Evolutionary conservation across 1,284 basidiomycete genomes (phyloP), one percentile per base, ranked within the genome.

Genomic region (Porodaedalea pini): DNA sequence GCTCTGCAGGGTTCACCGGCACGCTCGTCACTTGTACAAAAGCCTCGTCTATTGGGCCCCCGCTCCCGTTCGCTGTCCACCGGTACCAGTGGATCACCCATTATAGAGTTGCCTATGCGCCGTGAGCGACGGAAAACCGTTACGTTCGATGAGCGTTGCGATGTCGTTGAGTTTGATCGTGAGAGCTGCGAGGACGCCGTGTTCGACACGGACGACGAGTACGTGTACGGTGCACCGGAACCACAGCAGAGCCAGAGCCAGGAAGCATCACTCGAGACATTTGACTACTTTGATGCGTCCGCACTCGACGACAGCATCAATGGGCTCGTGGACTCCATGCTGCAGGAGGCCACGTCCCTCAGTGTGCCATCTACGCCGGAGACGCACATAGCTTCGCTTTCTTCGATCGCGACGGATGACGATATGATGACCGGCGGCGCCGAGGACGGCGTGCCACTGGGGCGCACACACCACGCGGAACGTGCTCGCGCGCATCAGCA

Each of bases 101-200:
- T 49, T 51, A 13, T 23, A 6, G 59, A 41, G 23, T 56, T 34
- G 6, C 52, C 54, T 60, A 81, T 70, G 67, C 78, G 78, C 57
- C 78, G 78, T 56, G 80, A 78, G 65, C 78, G 78, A 37, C 74
- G 83, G 61, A 90, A 94, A 71, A 94, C 87, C 0, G 94, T 97
- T 48, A 92, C 87, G 0, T 97, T 93, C 64, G 82, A 92, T 69
- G 85, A 90, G 63, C 79, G 85, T 6, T 92, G 91, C 62, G 92
- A 96, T 63, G 92, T 97, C 25, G 76, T 95, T 58, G 93, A 96
- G 69, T 93, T 92, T 68, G 86, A 91, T 58, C 72, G 78, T 15
- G 82, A 86, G 43, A 81, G 82, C 17, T 74, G 75, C 21, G 71
- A 71, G 39, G 70, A 73, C 25, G 69, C 64, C 23, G 69, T 73